Evolutionary conservation across 352 stramenopile genomes (phyloP).

Genomic region (Pythium brachiatum): DNA sequence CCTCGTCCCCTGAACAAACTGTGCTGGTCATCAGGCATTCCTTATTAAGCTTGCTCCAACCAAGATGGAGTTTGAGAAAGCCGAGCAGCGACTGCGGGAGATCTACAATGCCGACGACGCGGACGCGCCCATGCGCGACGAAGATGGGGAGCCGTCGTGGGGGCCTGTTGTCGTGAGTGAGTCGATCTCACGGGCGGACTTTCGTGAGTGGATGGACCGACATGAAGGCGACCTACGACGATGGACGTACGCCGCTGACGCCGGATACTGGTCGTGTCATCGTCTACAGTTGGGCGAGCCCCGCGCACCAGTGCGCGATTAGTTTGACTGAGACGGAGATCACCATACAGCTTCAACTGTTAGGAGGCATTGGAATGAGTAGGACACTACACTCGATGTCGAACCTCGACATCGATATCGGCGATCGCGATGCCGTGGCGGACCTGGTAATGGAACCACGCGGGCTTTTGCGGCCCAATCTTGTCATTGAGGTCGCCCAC

Average conservation of each 20-base stretch:
- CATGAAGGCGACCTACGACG: slow-evolving; percentile 14
- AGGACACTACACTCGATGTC: not conserved
- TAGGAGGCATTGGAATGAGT: not conserved
- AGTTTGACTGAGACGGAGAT: not conserved
- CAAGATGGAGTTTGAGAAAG: not conserved
- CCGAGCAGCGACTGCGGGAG: not conserved
- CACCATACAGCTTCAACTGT: not conserved
- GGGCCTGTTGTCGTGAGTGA: slow-evolving; percentile 14
- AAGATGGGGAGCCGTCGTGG: not conserved
- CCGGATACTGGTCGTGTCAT: not conserved
- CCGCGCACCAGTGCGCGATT: too few relatives aligned
- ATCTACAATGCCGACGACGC: not conserved
- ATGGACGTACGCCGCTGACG: slow-evolving; percentile 25
- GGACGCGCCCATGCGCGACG: not conserved
- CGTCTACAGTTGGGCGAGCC: not conserved
- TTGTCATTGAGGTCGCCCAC: not conserved
- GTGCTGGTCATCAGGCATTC: too few relatives aligned
- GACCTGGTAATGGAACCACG: slow-evolving; percentile 8
- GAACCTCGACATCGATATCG: not conserved
- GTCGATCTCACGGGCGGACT: slow-evolving; percentile 14
- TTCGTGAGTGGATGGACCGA: slow-evolving; percentile 11
- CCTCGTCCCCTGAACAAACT: too few relatives aligned
- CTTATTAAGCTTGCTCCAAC: not conserved
- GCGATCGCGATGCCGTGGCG: slow-evolving; percentile 18
- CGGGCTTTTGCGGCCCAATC: slow-evolving; percentile 1